Percentiles rank a stretch among this genome's conserved stretches.
phyloP scores from a whole-genome alignment of 352 stramenopile species.

The Pythium pyrilobum region DNA sequence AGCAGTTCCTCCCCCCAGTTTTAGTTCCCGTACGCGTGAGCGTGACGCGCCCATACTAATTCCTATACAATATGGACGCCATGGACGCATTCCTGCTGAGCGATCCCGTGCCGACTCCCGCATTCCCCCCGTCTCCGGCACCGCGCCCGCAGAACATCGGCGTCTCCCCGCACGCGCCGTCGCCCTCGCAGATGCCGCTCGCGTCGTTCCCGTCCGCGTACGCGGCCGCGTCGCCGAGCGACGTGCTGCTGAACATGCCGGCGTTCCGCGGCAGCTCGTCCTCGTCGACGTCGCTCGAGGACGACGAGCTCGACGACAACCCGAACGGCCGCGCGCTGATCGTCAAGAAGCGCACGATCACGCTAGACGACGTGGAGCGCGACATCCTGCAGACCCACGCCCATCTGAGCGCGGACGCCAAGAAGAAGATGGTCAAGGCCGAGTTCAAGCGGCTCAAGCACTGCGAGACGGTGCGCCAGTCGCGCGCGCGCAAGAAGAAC shows the following conservation, averaged over 20 bases:
- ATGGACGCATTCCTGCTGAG: constrained; percentile 23
- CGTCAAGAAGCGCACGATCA: constrained; percentile 31
- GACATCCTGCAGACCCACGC: constrained; percentile 37
- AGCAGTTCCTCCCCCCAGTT: neutral
- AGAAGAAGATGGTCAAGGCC: constrained; percentile 52
- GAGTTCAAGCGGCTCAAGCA: constrained; percentile 75
- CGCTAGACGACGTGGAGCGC: constrained; percentile 58
- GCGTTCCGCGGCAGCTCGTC: neutral
- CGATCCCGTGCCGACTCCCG: constrained; percentile 14
- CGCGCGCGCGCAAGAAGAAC: constrained; percentile 69
- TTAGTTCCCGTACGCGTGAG: no score
- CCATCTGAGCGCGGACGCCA: constrained; percentile 34
- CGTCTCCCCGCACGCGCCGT: constrained; percentile 32
- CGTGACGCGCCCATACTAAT: no score
- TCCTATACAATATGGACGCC: constrained; percentile 10
- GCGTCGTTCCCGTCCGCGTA: constrained; percentile 6
- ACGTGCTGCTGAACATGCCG: constrained; percentile 19
- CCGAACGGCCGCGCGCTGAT: neutral
- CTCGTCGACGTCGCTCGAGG: neutral
- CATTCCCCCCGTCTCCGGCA: constrained; percentile 28
- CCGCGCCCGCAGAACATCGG: constrained; percentile 18
- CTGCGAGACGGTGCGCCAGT: constrained; percentile 75
- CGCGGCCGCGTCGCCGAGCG: constrained; percentile 1
- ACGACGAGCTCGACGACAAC: neutral
- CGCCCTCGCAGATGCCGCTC: constrained; percentile 26